Evolutionary conservation across 257 asterid genomes (phyloP).

Genomic region (Penstemon davidsonii): DNA sequence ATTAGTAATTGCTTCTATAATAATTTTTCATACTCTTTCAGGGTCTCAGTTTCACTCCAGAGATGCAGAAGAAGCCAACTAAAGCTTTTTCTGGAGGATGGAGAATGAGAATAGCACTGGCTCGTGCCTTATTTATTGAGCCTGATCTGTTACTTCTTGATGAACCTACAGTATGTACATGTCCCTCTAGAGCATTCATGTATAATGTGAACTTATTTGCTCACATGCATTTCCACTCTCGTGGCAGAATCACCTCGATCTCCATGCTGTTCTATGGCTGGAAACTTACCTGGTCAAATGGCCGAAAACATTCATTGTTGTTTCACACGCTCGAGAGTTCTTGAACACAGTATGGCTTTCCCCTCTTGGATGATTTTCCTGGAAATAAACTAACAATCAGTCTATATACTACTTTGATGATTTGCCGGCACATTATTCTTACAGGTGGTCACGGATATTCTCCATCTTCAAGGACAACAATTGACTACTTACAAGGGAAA

Average conservation of each 20-base stretch:
- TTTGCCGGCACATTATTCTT: slow-evolving; percentile 20
- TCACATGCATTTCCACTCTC: slow-evolving; percentile 32
- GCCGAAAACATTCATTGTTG: slow-evolving; percentile 98
- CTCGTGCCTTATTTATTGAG: slow-evolving; percentile 94
- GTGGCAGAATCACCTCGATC: slow-evolving; percentile 97
- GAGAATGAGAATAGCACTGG: slow-evolving; percentile 98
- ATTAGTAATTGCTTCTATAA: background rate
- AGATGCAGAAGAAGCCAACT: slow-evolving; percentile 86
- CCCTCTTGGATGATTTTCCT: slow-evolving; percentile 17
- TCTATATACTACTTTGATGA: background rate
- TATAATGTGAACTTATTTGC: slow-evolving; percentile 16
- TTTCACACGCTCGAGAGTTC: slow-evolving; percentile 98
- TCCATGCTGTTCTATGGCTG: slow-evolving; percentile 98
- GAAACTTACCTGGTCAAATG: slow-evolving; percentile 93
- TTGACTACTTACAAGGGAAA: slow-evolving; percentile 70
- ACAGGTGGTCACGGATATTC: slow-evolving; percentile 95
- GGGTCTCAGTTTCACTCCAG: slow-evolving; percentile 96
- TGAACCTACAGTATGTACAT: slow-evolving; percentile 84
- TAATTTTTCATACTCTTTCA: slow-evolving; percentile 35
- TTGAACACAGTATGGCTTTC: slow-evolving; percentile 66
- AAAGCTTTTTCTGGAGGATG: slow-evolving; percentile 99
- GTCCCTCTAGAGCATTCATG: slow-evolving; percentile 18
- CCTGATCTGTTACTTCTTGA: slow-evolving; percentile 93
- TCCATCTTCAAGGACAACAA: slow-evolving; percentile 85
- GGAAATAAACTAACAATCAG: slow-evolving; percentile 9